Evolutionary conservation across 2,329 filamentous ascomycete species (phyloP).

Genomic region (Apiospora marii): DNA sequence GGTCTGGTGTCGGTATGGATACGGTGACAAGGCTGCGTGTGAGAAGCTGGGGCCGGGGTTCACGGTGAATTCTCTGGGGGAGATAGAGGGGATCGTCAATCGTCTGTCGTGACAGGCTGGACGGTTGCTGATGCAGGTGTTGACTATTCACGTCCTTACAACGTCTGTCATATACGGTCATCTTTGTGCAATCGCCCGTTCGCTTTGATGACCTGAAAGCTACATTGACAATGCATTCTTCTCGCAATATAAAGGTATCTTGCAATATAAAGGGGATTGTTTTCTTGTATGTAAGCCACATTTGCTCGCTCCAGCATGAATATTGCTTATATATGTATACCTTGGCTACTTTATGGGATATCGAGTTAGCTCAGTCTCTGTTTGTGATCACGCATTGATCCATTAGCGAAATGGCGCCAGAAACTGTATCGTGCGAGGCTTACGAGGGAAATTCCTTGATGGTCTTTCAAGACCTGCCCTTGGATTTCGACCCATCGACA

Average conservation of each 20-base stretch:
- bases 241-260: background rate
- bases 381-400: background rate
- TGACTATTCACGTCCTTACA: too few species aligned
- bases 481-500: background rate
- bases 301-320: background rate
- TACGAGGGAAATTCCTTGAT: background rate
- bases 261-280: background rate
- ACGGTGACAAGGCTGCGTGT: background rate
- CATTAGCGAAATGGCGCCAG: background rate
- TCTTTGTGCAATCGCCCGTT: background rate
- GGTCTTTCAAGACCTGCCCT: background rate
- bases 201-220: background rate
- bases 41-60: background rate
- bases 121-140: too few species aligned
- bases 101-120: background rate
- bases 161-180: background rate
- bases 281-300: background rate
- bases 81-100: background rate
- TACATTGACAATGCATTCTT: background rate
- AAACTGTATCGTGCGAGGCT: background rate
- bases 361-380: background rate
- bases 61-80: constrained; percentile 1
- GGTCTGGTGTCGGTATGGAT: constrained; percentile 30
- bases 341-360: background rate
- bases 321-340: background rate